Evolutionary conservation across 2,329 filamentous ascomycete genomes (phyloP), one percentile per base, ranked within the genome.

Genomic region (Ceratocystis albifundus): DNA sequence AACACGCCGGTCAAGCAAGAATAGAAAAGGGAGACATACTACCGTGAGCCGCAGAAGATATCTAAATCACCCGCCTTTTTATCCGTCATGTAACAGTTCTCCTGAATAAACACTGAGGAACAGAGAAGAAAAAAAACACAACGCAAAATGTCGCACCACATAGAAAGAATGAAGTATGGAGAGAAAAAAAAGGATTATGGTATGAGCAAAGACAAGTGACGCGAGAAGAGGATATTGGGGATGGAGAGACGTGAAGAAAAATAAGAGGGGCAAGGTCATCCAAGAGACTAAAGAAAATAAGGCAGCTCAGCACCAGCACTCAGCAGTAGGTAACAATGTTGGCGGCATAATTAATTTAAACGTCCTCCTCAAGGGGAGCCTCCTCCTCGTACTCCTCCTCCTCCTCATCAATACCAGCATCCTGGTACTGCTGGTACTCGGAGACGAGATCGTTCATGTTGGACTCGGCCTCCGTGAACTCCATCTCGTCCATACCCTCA

Each of bases 401-500:
- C 74, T 90, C 93, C 80, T 99, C 94, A 69, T 94, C 95, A 79
- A 96, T 86, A 75, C 90, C 89, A 77, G 94, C 94, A 79, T 99
- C 94, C 86, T 99, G 94, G 87, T 99, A 99, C 81, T 99, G 94
- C 86, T 97, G 94, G 84, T 99, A 99, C 80, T 99, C 94, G 69
- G 91, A 96, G 74, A 99, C 93, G 76, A 99, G 83, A 80, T 99
- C 94, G 84, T 99, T 97, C 94, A 99, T 97, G 85, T 99, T 99
- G 81, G 90, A 96, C 88, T 99, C 94, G 74, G 94, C 94, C 86
- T 99, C 94, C 77, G 94, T 99, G 84, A 99, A 99, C 84, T 99
- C 94, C 94, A 99, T 97, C 88, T 99, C 94, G 81, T 99, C 94
- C 94, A 99, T 99, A 82, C 94, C 94, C 86, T 99, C 94, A 76